Percentiles rank a stretch among this genome's conserved stretches.
These are phyloP conservation scores for Bombardia bombarda DNA, from an alignment of 495 filamentous ascomycete species.

Conservation along the genomic window DNA sequence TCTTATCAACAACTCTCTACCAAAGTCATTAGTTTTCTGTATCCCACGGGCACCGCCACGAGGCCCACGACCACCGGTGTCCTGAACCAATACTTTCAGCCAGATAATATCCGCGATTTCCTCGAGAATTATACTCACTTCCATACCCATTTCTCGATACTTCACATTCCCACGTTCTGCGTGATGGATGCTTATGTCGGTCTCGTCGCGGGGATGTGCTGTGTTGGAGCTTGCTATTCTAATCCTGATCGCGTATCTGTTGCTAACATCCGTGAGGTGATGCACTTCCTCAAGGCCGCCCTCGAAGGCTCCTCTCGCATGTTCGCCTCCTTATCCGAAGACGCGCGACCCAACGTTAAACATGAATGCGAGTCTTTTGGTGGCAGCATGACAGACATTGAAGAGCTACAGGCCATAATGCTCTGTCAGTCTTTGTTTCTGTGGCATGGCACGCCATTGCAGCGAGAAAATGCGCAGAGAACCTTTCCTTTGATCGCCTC, in stretches of 20 bases:
- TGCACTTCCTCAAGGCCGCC: constrained; percentile 43
- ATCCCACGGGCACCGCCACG: constrained; percentile 33
- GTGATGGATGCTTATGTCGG: constrained; percentile 51
- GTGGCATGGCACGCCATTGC: constrained; percentile 55
- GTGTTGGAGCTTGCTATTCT: constrained; percentile 61
- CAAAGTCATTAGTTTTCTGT: constrained; percentile 47
- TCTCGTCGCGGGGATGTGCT: constrained; percentile 54
- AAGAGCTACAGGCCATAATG: constrained; percentile 52
- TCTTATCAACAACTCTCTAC: constrained; percentile 42
- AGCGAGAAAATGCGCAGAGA: constrained; percentile 47
- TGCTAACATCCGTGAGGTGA: constrained; percentile 49
- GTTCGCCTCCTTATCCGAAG: constrained; percentile 28
- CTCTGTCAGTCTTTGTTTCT: constrained; percentile 48
- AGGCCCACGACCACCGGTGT: constrained; percentile 27
- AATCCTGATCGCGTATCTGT: constrained; percentile 50
- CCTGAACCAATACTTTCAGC: constrained; percentile 45
- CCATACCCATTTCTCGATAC: constrained; percentile 59
- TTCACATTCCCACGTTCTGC: constrained; percentile 61
- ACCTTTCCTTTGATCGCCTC: constrained; percentile 44
- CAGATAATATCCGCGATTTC: constrained; percentile 54
- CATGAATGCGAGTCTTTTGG: constrained; percentile 25
- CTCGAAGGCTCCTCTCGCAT: constrained; percentile 43
- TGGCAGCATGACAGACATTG: constrained; percentile 33
- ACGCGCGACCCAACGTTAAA: constrained; percentile 21
- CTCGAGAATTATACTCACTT: constrained; percentile 54